Evolutionary conservation across 1,284 basidiomycete genomes (phyloP).

Genomic region (Melampsora larici-populina): DNA sequence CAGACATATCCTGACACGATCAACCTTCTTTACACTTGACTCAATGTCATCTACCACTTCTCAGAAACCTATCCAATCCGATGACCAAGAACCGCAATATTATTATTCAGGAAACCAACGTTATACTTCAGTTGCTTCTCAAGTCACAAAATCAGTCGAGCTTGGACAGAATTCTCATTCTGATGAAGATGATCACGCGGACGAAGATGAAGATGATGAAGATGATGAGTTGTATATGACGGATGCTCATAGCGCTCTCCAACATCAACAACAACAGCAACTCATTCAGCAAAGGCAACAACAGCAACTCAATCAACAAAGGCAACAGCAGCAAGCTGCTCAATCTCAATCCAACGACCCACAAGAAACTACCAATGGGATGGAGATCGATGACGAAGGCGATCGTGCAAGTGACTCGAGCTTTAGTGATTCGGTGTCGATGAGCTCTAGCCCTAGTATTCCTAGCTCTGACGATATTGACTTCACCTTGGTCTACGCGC

Average conservation of each 20-base stretch:
- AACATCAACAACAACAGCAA: conserved; percentile 10
- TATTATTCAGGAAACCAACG: no score
- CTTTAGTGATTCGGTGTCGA: conserved; percentile 42
- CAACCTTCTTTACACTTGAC: no score
- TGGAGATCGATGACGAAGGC: conserved; percentile 28
- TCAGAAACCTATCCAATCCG: no score
- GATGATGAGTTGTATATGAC: conserved; percentile 31
- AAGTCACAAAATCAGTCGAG: conserved; percentile 1
- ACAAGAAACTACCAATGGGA: not conserved
- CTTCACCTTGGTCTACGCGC: conserved; percentile 80
- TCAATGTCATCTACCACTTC: not conserved
- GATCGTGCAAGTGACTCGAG: conserved; percentile 43
- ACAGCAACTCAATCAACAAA: not conserved
- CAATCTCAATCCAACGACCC: not conserved
- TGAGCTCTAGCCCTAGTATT: conserved; percentile 68
- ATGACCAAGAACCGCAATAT: no score
- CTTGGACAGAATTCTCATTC: conserved; percentile 15
- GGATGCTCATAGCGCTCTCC: not conserved
- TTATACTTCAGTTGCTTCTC: not conserved
- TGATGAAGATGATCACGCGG: conserved; percentile 5
- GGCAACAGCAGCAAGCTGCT: not conserved
- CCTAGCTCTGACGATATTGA: conserved; percentile 79
- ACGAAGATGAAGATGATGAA: conserved; percentile 18
- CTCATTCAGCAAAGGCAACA: conserved; percentile 1
- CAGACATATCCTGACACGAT: no score